A percentile compares a stretch with the other conserved stretches of the same genome.
Evolutionary conservation across 495 filamentous ascomycete species (phyloP).

Genomic region (Eremomyces bilateralis): DNA sequence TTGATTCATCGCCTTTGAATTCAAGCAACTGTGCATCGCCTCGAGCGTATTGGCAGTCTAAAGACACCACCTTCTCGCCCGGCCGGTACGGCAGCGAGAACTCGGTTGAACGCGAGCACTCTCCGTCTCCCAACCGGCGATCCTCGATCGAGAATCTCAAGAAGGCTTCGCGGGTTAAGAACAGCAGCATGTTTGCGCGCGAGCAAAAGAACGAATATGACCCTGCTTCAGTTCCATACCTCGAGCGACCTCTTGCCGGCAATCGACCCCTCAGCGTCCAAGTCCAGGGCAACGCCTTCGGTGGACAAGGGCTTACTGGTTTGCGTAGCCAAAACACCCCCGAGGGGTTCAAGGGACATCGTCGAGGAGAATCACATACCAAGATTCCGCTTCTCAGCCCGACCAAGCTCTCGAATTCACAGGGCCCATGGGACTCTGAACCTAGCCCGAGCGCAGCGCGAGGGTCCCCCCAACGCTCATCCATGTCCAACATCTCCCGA

Average conservation of each 20-base stretch:
- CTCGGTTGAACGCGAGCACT: conserved; percentile 23
- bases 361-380: conserved; percentile 17
- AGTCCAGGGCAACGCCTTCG: conserved; percentile 41
- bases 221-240: conserved; percentile 41
- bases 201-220: conserved; percentile 82
- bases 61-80: conserved; percentile 34
- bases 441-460: conserved; percentile 53
- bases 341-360: conserved; percentile 15
- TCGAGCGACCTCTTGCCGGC: conserved; percentile 57
- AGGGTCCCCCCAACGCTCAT: conserved; percentile 67
- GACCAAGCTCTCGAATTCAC: conserved; percentile 12
- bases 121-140: conserved; percentile 47
- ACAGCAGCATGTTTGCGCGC: conserved; percentile 83
- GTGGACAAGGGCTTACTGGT: conserved; percentile 22
- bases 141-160: conserved; percentile 86
- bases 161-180: conserved; percentile 82
- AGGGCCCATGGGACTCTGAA: conserved; percentile 12
- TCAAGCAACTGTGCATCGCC: conserved; percentile 27
- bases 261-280: conserved; percentile 32
- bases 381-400: conserved; percentile 17
- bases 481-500: conserved; percentile 25
- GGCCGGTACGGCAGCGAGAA: conserved; percentile 50
- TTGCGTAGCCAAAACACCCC: conserved; percentile 20
- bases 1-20: conserved; percentile 30
- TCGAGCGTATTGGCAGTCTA: conserved; percentile 68